phyloP scores from a whole-genome alignment of 1,284 basidiomycete species.

The Porodaedalea pini region DNA sequence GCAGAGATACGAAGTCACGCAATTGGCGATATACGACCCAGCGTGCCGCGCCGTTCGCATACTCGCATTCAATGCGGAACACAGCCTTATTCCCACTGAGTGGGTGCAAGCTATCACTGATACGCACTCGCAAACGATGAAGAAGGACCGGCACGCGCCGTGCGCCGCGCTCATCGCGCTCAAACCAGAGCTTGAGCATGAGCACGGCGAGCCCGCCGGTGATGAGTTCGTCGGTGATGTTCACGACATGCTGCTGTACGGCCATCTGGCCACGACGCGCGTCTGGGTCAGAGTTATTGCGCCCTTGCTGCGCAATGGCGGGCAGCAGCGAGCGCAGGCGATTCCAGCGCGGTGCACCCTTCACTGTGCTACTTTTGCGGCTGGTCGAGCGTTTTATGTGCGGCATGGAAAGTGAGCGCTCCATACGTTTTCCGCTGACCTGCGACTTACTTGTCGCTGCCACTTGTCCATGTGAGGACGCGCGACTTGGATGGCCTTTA shows the following conservation, averaged over 20 bases:
- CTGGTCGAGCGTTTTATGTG: constrained; percentile 31
- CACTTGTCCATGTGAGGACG: constrained; percentile 5
- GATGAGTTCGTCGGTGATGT: constrained; percentile 83
- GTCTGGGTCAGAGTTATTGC: constrained; percentile 17
- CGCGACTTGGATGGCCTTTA: neutral
- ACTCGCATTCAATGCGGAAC: constrained; percentile 94
- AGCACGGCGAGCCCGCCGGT: constrained; percentile 78
- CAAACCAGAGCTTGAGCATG: constrained; percentile 87
- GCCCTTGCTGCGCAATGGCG: constrained; percentile 40
- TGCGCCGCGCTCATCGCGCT: constrained; percentile 84
- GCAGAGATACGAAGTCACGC: constrained; percentile 88
- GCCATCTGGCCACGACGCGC: constrained; percentile 39
- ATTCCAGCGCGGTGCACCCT: constrained; percentile 42
- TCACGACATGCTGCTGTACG: constrained; percentile 53
- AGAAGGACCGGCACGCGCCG: constrained; percentile 85
- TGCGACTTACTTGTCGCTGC: constrained; percentile 19
- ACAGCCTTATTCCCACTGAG: constrained; percentile 75
- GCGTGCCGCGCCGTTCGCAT: constrained; percentile 89
- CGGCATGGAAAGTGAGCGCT: constrained; percentile 46
- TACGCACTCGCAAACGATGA: constrained; percentile 79
- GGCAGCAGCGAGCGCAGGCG: constrained; percentile 65
- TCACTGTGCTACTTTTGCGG: constrained; percentile 36
- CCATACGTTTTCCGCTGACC: constrained; percentile 25
- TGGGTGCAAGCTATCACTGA: constrained; percentile 85
- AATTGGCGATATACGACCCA: constrained; percentile 97